Base-by-base conservation (phyloP, 352 stramenopile species). In the Globisporangium orthogonon region DNA sequence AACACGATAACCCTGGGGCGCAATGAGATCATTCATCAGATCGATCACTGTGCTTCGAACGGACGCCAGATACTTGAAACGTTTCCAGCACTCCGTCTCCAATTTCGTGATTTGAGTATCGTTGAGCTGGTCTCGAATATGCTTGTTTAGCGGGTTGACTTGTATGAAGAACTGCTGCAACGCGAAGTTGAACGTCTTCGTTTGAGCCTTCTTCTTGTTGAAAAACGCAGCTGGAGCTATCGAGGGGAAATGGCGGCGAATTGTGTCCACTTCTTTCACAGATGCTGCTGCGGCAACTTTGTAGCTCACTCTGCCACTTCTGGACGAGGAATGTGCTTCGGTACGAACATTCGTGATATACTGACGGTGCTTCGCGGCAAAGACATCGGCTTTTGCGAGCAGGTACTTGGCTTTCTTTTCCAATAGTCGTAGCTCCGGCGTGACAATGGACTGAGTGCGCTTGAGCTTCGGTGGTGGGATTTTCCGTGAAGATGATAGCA, bases 391-490 rank as follows among this genome's bases (percentile, higher is more conserved):
- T 33, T 81, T 79, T 0, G 65, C 59, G 9, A 84, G 60, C 6
- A 89, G 47, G 45, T 87, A 87, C 31, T 71, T 76, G 1, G 76
- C 75, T 45, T 89, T 89, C n/a, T 67, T 79, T 48, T 89, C 77
- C 14, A 89, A 41, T n/a, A 86, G 33, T 7, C 74, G 50, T 0
- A 66, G 60, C 47, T 83, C 73, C 2, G 76, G 70, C 0, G 69
- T 71, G 4, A 75, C 28, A 15, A 74, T 76, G 0, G 61, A 61
- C 4, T 55, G 58, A 7, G 4, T 13, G 33, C 30, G 29, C 18
- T 55, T 48, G 29, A 45, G 18, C 37, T 49, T 52, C 15, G 35
- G 15, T 5, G 39, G 39, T 3, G 35, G 56, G 2, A 6, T 31
- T 17, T 51, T 50, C 23, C 17, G 31, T 0, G 17, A 43, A 4